A percentile compares a stretch with the other conserved stretches of the same genome.
Evolutionary conservation across 371 early-diverging fungal species (phyloP).

Genomic region (Syncephalastrum contaminatum): DNA sequence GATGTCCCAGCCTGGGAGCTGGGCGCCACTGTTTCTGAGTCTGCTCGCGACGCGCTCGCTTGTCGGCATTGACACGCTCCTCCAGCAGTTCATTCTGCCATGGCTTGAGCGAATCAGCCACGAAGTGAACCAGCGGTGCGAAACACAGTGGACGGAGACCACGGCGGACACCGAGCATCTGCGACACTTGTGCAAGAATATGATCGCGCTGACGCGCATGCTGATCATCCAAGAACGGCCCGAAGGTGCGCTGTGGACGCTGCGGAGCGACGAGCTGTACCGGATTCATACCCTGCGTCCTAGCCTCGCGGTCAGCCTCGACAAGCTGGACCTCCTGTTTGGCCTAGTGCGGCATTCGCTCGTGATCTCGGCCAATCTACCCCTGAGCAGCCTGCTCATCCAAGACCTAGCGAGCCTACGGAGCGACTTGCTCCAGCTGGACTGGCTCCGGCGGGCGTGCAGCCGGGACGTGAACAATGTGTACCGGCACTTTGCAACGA

Average conservation of each 20-base stretch:
- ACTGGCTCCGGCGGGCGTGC: constrained; percentile 48
- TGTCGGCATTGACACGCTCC: constrained; percentile 36
- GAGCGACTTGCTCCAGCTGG: constrained; percentile 37
- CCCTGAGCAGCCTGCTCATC: constrained; percentile 37
- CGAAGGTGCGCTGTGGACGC: constrained; percentile 23
- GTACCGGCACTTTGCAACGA: constrained; percentile 45
- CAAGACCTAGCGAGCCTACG: constrained; percentile 41
- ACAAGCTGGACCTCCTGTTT: constrained; percentile 42
- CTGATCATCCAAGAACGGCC: constrained; percentile 44
- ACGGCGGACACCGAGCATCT: constrained; percentile 31
- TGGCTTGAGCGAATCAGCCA: constrained; percentile 43
- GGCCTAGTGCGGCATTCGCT: constrained; percentile 35
- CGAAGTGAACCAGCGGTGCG: constrained; percentile 27
- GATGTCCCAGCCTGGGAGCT: constrained; percentile 35
- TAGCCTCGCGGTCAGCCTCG: constrained; percentile 30
- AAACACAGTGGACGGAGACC: constrained; percentile 19
- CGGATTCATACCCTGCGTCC: constrained; percentile 29
- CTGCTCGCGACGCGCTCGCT: constrained; percentile 46
- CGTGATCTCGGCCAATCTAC: constrained; percentile 37
- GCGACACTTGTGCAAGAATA: constrained; percentile 44
- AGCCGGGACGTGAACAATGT: constrained; percentile 45
- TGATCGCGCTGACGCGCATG: constrained; percentile 47
- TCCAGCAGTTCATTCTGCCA: constrained; percentile 42
- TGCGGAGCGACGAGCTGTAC: constrained; percentile 36
- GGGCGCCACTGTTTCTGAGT: constrained; percentile 51